Base-by-base conservation (phyloP, 108 stramenopile genomes). In the Cyclotella baltica region DNA sequence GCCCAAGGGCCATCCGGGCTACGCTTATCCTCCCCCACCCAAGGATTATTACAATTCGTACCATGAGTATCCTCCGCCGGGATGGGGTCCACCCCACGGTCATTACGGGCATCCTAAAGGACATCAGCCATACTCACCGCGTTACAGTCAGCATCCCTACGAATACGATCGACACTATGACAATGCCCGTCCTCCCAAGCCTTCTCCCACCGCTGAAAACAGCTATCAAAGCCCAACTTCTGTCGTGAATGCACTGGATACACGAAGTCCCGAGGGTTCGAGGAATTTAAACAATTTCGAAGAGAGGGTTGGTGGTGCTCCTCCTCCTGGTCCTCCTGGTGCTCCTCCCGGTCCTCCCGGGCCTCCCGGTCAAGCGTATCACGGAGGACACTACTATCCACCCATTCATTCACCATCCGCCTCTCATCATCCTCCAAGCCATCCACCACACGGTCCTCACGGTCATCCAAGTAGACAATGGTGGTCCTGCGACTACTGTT, bases 401-500 rank as follows among this genome's bases (percentile, higher is more conserved):
- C 76, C 59, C 43, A 61, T 62, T 43, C 62, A 52, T 62, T 43
- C 43, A 33, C 63, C 63, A 27, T 25, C 72, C 72, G 6, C 58
- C 28, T 23, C 52, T 55, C 36, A 28, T 40, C 31, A 64, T 62
- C 56, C 28, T 23, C 27, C 55, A 18, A 64, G 20, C 53, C 36
- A 43, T 38, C 63, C 8, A n/a, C n/a, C n/a, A n/a, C n/a, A n/a
- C n/a, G n/a, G n/a, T n/a, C n/a, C n/a, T n/a, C n/a, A n/a, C n/a
- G n/a, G n/a, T n/a, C n/a, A n/a, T n/a, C n/a, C n/a, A n/a, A n/a
- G n/a, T n/a, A 48, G 53, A n/a, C 65, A 87, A 33, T 82, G 85
- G 25, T 95, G 92, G 94, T 88, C 92, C 11, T 93, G 92, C 53
- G 92, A 93, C 61, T 95, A 89, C 62, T 95, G 92, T 85, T 81